Evolutionary conservation across 257 asterid genomes (phyloP), one percentile per base, ranked within the genome.

Genomic region (Salvia miltiorrhiza): DNA sequence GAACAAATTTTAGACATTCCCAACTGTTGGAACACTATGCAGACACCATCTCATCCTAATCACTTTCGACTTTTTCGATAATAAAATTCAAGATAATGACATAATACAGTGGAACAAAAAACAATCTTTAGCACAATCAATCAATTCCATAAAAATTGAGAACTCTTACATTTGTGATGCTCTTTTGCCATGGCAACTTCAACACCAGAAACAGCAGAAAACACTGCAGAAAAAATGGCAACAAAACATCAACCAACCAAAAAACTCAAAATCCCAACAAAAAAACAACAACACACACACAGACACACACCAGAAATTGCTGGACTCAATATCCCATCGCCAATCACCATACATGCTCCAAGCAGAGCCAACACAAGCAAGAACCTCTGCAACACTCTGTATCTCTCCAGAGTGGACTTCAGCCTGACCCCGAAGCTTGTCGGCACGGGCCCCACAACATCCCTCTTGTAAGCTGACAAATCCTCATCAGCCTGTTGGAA

Each of bases 331-430:
- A 91, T 81, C 54, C 97, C 97, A 76, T 88, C 97, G 16, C 96
- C 97, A 54, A 91, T 91, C 68, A 88, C 96, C 97, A 91, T 91
- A 88, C 93, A 91, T 80, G 96, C 96, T 20, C 97, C 97, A 71
- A 87, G 67, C 41, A 91, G 73, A 71, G 97, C 89, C 84, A 91
- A 59, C 1, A 87, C 39, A 59, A 88, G 93, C 80, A 91, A 71
- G 69, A 80, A 73, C 33, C 86, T 84, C 71, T 88, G 96, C 77
- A 91, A 56, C 1, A 89, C 91, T 67, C 86, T 81, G 64, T 87
- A 44, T 41, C 77, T 88, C 71, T 91, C 97, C 7, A 91, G 77
- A 35, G 79, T 68, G 6, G 91, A 82, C 70, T 87, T 91, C 10
- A 91, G 77, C 80, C 84, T 73, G 3, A 79, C 87, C 45, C 91